Evolutionary conservation across 345 rosid genomes (phyloP).

Genomic region (Odontarrhena argentea): DNA sequence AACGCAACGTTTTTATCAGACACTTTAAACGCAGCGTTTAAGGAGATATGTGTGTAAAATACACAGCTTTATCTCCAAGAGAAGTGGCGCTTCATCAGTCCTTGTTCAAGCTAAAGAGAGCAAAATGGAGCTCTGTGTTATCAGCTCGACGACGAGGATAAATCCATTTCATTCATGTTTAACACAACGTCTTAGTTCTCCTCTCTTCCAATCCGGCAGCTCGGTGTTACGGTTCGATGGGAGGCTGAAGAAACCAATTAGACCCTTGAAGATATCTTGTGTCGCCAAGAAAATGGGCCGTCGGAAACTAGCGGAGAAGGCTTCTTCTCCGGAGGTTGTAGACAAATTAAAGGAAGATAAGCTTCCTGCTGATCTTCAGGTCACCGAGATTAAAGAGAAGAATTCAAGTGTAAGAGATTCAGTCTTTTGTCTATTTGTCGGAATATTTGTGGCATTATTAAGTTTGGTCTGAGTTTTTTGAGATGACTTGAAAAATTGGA

Average conservation of each 20-base stretch:
- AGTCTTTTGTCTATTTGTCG: not conserved
- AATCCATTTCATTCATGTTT: constrained; percentile 29
- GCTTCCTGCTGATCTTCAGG: constrained; percentile 70
- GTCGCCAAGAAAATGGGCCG: constrained; percentile 46
- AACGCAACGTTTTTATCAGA: constrained; percentile 20
- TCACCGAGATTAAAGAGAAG: constrained; percentile 60
- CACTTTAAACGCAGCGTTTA: constrained; percentile 1
- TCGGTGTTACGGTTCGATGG: constrained; percentile 40
- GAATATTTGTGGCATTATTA: constrained; percentile 17
- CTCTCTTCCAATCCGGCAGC: constrained; percentile 17
- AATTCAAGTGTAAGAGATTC: constrained; percentile 65
- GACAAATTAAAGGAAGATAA: constrained; percentile 49
- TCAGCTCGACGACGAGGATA: constrained; percentile 41
- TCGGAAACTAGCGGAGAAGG: constrained; percentile 24
- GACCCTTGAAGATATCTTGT: constrained; percentile 37
- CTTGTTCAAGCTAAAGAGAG: constrained; percentile 18
- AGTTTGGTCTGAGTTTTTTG: constrained; percentile 3
- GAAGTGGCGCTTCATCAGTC: constrained; percentile 27
- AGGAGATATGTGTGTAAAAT: not conserved
- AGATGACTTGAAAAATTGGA: not conserved
- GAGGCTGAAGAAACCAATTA: constrained; percentile 34
- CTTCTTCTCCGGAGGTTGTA: constrained; percentile 55
- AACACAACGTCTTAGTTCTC: constrained; percentile 25
- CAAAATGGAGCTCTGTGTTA: constrained; percentile 70
- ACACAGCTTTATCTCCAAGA: constrained; percentile 37